Evolutionary conservation across 805 yeast species (phyloP).

Genomic region (Spathaspora hagerdaliae): DNA sequence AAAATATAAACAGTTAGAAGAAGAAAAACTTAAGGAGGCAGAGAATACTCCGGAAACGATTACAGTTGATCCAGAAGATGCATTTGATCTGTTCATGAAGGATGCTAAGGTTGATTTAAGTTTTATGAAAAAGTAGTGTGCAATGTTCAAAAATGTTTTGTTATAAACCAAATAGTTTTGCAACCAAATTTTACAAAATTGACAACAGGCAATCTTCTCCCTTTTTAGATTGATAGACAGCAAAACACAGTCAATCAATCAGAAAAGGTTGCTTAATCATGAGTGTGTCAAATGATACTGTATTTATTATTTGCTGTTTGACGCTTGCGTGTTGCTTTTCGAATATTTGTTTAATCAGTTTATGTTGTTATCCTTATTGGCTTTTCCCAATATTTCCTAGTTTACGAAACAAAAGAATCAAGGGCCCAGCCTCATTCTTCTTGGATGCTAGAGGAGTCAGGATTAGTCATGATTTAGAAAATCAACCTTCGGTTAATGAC

Average conservation of each 20-base stretch:
- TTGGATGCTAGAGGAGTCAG: neutral
- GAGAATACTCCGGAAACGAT: conserved; percentile 5
- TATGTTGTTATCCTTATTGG: neutral
- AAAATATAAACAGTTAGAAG: conserved; percentile 27
- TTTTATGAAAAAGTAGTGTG: conserved; percentile 1
- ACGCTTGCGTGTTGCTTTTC: neutral
- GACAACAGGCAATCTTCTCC: neutral
- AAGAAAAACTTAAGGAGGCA: conserved; percentile 11
- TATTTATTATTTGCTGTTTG: neutral
- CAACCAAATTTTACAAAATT: conserved; percentile 4
- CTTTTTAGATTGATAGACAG: too few relatives aligned
- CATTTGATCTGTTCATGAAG: conserved; percentile 16
- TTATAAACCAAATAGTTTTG: conserved; percentile 1
- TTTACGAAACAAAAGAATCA: neutral
- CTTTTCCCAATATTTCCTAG: neutral
- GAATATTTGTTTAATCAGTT: neutral
- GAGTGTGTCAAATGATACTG: neutral
- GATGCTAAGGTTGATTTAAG: conserved; percentile 5
- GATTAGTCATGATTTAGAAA: conserved; percentile 1
- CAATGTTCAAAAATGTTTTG: neutral
- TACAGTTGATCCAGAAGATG: conserved; percentile 23
- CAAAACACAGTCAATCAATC: too few relatives aligned
- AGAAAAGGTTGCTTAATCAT: too few relatives aligned
- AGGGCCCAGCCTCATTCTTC: neutral
- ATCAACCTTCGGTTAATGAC: neutral